Percentiles rank a stretch among this genome's conserved stretches.
Conservation (phyloP, 768 basidiomycete species). For the Mycena haematopus region DNA sequence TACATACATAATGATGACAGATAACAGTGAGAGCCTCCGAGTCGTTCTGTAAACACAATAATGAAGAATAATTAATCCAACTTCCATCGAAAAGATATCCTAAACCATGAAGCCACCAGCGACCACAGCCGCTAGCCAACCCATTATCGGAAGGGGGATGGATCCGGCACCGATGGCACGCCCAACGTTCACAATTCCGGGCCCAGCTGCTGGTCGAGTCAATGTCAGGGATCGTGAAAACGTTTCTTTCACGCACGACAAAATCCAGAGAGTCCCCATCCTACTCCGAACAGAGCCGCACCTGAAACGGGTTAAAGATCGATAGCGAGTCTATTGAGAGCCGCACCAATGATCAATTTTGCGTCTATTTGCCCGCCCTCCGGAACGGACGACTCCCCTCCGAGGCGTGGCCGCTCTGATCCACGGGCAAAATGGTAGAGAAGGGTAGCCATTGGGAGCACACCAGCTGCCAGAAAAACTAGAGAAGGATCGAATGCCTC, state of each 20-base stretch:
- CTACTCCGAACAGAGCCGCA: constrained; percentile 63
- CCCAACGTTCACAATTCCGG: constrained; percentile 67
- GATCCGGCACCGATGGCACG: constrained; percentile 47
- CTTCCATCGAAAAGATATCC: neutral
- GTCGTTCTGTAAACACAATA: constrained; percentile 16
- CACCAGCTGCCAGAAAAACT: constrained; percentile 57
- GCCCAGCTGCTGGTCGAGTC: constrained; percentile 54
- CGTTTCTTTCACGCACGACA: constrained; percentile 55
- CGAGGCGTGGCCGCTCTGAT: constrained; percentile 46
- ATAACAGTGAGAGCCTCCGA: neutral
- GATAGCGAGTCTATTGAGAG: neutral
- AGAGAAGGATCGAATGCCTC: constrained; percentile 63
- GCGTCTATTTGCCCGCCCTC: constrained; percentile 48
- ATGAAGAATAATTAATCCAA: constrained; percentile 20
- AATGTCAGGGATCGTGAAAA: constrained; percentile 4
- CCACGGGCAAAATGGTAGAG: constrained; percentile 52
- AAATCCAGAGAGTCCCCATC: constrained; percentile 66
- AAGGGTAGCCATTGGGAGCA: constrained; percentile 51
- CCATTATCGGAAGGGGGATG: constrained; percentile 39
- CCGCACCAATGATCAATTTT: constrained; percentile 54
- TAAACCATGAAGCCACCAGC: constrained; percentile 48
- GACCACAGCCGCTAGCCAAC: constrained; percentile 50
- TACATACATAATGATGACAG: constrained; percentile 11
- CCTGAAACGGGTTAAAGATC: constrained; percentile 36
- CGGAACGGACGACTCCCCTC: constrained; percentile 52